Percentiles rank a stretch among this genome's conserved stretches.
Evolutionary conservation across 768 basidiomycete genomes (phyloP).

Genomic region (Cystobasidium tubakii): DNA sequence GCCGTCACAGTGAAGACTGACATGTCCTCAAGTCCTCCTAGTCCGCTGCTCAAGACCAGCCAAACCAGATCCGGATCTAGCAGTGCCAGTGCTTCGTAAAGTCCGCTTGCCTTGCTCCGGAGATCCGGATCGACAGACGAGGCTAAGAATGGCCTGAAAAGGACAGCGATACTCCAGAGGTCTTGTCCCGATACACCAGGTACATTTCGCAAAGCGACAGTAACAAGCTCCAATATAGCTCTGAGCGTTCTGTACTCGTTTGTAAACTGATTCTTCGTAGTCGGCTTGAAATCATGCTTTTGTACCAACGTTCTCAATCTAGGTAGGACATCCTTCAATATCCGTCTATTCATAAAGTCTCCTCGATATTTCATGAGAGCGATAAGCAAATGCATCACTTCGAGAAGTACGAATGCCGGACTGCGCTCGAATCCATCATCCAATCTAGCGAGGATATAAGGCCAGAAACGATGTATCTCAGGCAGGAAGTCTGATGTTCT

Average conservation of each 20-base stretch:
- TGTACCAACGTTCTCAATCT: slow-evolving; percentile 63
- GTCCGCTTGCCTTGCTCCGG: slow-evolving; percentile 59
- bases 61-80: slow-evolving; percentile 78
- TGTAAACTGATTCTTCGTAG: slow-evolving; percentile 58
- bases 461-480: slow-evolving; percentile 83
- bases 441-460: slow-evolving; percentile 61
- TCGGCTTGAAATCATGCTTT: slow-evolving; percentile 56
- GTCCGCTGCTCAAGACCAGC: slow-evolving; percentile 57
- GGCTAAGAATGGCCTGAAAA: slow-evolving; percentile 71
- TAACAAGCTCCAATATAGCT: slow-evolving; percentile 70
- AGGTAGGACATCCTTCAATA: slow-evolving; percentile 94
- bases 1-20: neutral
- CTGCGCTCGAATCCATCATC: slow-evolving; percentile 17
- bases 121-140: slow-evolving; percentile 65
- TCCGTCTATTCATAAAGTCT: slow-evolving; percentile 72
- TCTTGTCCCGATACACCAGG: slow-evolving; percentile 61
- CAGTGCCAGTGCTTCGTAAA: slow-evolving; percentile 61
- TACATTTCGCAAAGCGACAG: slow-evolving; percentile 60
- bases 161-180: slow-evolving; percentile 73
- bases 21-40: neutral
- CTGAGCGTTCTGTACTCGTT: slow-evolving; percentile 72
- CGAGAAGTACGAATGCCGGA: slow-evolving; percentile 64
- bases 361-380: slow-evolving; percentile 65
- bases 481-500: slow-evolving; percentile 69
- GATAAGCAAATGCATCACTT: slow-evolving; percentile 69